Conservation (phyloP, 2,329 filamentous ascomycete genomes). For the Phaeosphaeriaceae sp. region DNA sequence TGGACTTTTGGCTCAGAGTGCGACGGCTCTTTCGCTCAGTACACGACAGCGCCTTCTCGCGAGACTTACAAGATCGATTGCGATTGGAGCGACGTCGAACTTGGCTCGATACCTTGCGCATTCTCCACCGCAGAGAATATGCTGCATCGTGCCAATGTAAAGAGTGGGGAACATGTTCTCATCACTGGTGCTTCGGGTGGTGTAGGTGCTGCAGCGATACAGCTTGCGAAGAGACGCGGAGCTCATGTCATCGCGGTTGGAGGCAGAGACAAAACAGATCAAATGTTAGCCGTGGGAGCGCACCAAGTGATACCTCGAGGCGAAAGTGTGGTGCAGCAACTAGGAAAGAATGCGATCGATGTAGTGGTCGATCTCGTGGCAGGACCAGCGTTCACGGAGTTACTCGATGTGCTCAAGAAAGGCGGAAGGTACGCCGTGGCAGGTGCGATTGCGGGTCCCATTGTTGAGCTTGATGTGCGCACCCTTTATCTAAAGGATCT, state of each 20-base stretch:
- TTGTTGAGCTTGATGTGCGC: constrained; percentile 14
- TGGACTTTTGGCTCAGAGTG: constrained; percentile 18
- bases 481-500: constrained; percentile 18
- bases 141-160: constrained; percentile 9
- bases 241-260: constrained; percentile 11
- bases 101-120: constrained; percentile 16
- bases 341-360: constrained; percentile 9
- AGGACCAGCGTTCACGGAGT: constrained; percentile 8
- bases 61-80: constrained; percentile 9
- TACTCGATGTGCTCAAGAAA: constrained; percentile 15
- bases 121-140: constrained; percentile 18
- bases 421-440: constrained; percentile 16
- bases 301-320: constrained; percentile 8
- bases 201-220: constrained; percentile 19
- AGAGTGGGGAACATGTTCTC: constrained; percentile 7
- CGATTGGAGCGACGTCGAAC: constrained; percentile 12
- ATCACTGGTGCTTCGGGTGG: constrained; percentile 16
- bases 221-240: constrained; percentile 12
- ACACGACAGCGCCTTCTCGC: constrained; percentile 7
- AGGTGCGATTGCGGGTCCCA: constrained; percentile 16
- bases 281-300: constrained; percentile 9
- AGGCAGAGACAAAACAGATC: constrained; percentile 5
- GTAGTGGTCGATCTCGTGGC: constrained; percentile 16
- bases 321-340: constrained; percentile 1
- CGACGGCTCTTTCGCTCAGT: constrained; percentile 17